Evolutionary conservation across 805 yeast genomes (phyloP).

Genomic region (Candida parachauliodes): DNA sequence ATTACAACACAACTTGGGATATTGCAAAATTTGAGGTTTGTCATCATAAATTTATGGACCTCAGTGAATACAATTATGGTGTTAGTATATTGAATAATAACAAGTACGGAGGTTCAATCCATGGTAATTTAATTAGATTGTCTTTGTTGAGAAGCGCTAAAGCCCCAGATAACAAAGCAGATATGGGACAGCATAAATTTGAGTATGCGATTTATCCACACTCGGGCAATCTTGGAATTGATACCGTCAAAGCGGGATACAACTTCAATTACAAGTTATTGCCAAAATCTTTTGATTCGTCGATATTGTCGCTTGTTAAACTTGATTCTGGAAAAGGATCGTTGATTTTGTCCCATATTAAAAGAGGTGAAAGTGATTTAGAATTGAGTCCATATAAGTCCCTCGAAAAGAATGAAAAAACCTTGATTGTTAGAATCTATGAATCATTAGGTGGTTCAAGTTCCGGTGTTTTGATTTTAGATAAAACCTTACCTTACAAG

Average conservation of each 20-base stretch:
- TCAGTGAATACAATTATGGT: constrained; percentile 83
- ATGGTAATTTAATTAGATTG: constrained; percentile 87
- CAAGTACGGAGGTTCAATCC: constrained; percentile 90
- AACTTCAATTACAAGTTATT: constrained; percentile 65
- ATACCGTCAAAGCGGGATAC: constrained; percentile 71
- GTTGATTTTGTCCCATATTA: constrained; percentile 69
- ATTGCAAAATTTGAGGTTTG: constrained; percentile 95
- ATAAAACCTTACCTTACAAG: constrained; percentile 36
- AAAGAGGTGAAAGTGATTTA: constrained; percentile 83
- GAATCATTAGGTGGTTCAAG: constrained; percentile 85
- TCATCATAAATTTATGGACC: constrained; percentile 90
- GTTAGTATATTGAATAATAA: constrained; percentile 78
- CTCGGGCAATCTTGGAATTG: constrained; percentile 56
- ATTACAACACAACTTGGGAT: constrained; percentile 94
- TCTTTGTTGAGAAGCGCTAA: constrained; percentile 88
- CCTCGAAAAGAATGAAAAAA: constrained; percentile 29
- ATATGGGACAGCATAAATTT: constrained; percentile 84
- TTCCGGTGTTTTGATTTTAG: constrained; percentile 46
- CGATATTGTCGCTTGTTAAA: constrained; percentile 17
- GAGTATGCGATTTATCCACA: constrained; percentile 86
- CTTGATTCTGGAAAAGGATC: constrained; percentile 50
- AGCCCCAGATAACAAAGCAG: constrained; percentile 92
- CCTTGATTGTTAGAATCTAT: constrained; percentile 69
- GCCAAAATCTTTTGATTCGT: constrained; percentile 14
- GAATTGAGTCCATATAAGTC: constrained; percentile 49